phyloP scores from a whole-genome alignment of 208 protist genomes.

The Polymyxa betae region DNA sequence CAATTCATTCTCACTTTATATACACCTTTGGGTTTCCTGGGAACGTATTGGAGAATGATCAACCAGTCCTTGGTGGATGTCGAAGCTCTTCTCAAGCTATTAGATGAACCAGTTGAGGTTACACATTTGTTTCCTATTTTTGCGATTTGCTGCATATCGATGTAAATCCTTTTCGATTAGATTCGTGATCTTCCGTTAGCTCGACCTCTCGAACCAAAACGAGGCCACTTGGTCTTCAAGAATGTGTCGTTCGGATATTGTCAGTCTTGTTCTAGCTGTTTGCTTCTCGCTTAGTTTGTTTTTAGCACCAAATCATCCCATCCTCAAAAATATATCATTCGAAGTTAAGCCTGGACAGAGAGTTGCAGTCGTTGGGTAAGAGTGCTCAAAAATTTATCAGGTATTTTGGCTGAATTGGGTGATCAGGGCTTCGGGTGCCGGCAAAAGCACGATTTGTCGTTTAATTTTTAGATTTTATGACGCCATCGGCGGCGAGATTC shows the following conservation, averaged over 20 bases:
- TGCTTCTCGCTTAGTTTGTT: neutral
- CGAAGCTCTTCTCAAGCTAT: neutral
- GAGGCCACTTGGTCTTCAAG: neutral
- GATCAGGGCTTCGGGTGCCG: slow-evolving; percentile 45
- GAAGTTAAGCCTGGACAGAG: slow-evolving; percentile 35
- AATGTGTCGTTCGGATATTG: neutral
- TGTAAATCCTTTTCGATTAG: neutral
- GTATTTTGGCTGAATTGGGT: neutral
- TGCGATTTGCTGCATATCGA: neutral
- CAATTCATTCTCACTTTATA: slow-evolving; percentile 38
- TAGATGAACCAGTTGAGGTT: slow-evolving; percentile 29
- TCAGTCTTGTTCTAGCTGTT: neutral
- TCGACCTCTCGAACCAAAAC: neutral
- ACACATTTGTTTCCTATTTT: neutral
- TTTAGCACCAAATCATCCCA: neutral
- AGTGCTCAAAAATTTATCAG: no score
- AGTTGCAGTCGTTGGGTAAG: slow-evolving; percentile 16
- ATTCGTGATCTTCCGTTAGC: neutral
- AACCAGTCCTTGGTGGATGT: slow-evolving; percentile 31
- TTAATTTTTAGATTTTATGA: slow-evolving; percentile 59
- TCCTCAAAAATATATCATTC: slow-evolving; percentile 30
- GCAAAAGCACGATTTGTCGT: slow-evolving; percentile 58
- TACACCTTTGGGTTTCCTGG: slow-evolving; percentile 38
- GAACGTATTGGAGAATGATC: slow-evolving; percentile 49
- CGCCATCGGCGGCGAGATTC: slow-evolving; percentile 16